A percentile compares a stretch with the other conserved stretches of the same genome.
Conservation (phyloP, 2,329 filamentous ascomycete genomes). For the Trichoderma endophyticum region DNA sequence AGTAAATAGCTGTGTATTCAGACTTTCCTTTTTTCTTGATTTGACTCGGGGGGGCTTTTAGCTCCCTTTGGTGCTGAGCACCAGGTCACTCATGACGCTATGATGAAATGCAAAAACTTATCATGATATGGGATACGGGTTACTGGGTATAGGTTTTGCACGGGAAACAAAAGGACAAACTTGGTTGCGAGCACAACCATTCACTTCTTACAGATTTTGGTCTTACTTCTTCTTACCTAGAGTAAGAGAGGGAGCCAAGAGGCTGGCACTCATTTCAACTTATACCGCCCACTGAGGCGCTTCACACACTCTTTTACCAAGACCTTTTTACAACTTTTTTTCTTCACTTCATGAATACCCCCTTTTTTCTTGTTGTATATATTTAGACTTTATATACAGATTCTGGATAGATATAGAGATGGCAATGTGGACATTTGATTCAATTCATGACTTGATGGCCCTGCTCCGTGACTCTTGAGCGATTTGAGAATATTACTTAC, state of each 20-base stretch:
- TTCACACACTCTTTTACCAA: conserved; percentile 28
- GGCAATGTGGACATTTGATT: neutral
- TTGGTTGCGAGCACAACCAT: conserved; percentile 14
- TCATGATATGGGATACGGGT: conserved; percentile 14
- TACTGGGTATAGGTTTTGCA: conserved; percentile 3
- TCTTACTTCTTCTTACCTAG: neutral
- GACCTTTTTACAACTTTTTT: conserved; percentile 1
- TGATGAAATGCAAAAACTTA: conserved; percentile 27
- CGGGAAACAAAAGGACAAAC: conserved; percentile 18
- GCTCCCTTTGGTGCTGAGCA: conserved; percentile 26
- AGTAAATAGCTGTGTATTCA: neutral
- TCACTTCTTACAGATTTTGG: conserved; percentile 27
- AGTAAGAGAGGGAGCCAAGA: conserved; percentile 22
- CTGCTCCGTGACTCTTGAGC: neutral
- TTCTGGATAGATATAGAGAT: conserved; percentile 13
- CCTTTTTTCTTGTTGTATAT: conserved; percentile 28
- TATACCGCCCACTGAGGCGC: conserved; percentile 18
- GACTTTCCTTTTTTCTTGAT: neutral
- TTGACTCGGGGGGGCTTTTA: neutral
- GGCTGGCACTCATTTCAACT: conserved; percentile 30
- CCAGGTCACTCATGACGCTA: conserved; percentile 23
- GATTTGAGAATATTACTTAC: neutral
- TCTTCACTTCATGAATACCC: conserved; percentile 21
- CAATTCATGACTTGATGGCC: neutral
- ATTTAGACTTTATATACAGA: conserved; percentile 19